phyloP scores from a whole-genome alignment of 768 basidiomycete genomes.

The Auricularia cornea region DNA sequence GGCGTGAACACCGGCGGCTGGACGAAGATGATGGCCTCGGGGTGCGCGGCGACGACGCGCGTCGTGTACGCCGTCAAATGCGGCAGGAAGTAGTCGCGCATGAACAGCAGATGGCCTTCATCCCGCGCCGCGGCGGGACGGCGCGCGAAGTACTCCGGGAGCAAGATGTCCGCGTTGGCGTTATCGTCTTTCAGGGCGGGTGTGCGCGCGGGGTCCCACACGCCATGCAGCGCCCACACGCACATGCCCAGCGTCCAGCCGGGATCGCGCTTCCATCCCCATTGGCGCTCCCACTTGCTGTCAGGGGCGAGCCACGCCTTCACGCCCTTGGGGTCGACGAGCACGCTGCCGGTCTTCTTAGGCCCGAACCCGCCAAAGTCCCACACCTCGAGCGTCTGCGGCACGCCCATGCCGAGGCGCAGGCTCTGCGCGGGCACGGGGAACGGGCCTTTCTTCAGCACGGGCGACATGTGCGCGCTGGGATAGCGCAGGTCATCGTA shows the following conservation, averaged over 20 bases:
- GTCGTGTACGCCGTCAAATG: conserved; percentile 51
- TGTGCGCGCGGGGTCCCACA: conserved; percentile 54
- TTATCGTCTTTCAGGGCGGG: conserved; percentile 14
- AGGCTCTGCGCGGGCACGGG: conserved; percentile 83
- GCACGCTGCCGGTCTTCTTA: conserved; percentile 58
- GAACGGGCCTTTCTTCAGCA: conserved; percentile 76
- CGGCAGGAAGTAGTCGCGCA: conserved; percentile 71
- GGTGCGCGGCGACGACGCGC: conserved; percentile 60
- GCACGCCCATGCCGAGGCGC: conserved; percentile 79
- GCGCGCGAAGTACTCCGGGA: conserved; percentile 70
- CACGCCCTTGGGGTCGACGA: conserved; percentile 75
- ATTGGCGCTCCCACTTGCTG: conserved; percentile 38
- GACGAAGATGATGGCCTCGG: conserved; percentile 80
- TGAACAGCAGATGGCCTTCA: conserved; percentile 43
- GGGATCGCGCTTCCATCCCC: conserved; percentile 75
- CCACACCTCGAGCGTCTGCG: conserved; percentile 76
- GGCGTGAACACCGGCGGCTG: conserved; percentile 84
- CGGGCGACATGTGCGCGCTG: conserved; percentile 59
- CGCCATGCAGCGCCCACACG: conserved; percentile 81
- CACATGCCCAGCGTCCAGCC: conserved; percentile 71
- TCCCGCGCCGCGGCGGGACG: background rate
- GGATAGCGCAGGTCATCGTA: conserved; percentile 60
- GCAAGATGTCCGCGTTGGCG: conserved; percentile 54
- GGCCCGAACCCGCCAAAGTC: conserved; percentile 76
- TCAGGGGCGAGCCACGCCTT: conserved; percentile 66